Evolutionary conservation across 179 eudicot species (phyloP), one percentile per base, ranked within the genome.

Genomic region (Silene coronaria): DNA sequence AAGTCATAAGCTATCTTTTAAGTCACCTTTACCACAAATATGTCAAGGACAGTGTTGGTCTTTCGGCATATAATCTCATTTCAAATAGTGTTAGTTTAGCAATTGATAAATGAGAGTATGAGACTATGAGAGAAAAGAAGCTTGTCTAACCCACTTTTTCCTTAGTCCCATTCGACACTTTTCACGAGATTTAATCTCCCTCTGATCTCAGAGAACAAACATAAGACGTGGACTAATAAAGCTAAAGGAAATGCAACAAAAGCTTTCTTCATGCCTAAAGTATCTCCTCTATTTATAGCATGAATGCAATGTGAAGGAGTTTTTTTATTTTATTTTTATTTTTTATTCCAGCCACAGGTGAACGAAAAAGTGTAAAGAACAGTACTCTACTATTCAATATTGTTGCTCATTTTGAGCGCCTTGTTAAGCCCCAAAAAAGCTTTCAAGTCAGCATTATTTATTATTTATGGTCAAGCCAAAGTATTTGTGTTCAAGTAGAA

Each of bases 21-120:
- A 66, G 11, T 32, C 11, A 14, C 30, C 28, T 24, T 65, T 59
- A 59, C 11, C 7, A 22, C 24, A 59, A 22, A 59, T 59, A 12
- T 13, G 22, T 17, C 70, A 30, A 66, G 48, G 22, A 66, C 22
- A 16, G 24, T 66, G 17, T 36, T 32, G 36, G 46, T 32, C 70
- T 65, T 32, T 21, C 6, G 48, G 46, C 63, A 66, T 66, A 34
- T 42, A 9, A n/a, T 36, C 24, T 4, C 46, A 68, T 68, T 68
- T 68, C 53, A 68, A 68, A 10, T 67, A 67, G 53, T 17, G 26
- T 38, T 21, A 67, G 19, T 38, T 42, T 68, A 68, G 28, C 72
- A 68, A 22, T 38, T 68, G 27, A 34, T 42, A 68, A 6, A 19
- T 68, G 72, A 67, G 22, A 32, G 48, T 30, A 13, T 13, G 14